A percentile compares a stretch with the other conserved stretches of the same genome.
Conservation (phyloP, 164 flowering plant genomes). For the Cinnamomum micranthum region DNA sequence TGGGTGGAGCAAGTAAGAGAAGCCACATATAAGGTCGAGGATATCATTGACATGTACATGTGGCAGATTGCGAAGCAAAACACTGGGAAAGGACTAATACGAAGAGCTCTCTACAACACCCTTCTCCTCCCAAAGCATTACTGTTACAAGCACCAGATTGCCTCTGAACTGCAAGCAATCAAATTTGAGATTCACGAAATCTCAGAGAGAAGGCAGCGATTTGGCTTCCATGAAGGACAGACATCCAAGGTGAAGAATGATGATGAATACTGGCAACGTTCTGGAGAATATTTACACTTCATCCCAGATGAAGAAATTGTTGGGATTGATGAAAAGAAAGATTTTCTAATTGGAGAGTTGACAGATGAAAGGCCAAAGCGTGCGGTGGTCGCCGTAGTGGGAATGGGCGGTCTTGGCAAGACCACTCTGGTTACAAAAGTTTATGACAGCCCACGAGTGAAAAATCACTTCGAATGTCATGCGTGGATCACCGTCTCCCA, state of each 20-base stretch:
- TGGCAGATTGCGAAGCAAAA: neutral
- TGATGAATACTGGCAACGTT: too few relatives aligned
- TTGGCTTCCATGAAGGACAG: too few relatives aligned
- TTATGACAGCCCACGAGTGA: slow-evolving; percentile 6
- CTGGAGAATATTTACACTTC: neutral
- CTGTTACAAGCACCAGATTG: neutral
- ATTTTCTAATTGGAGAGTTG: slow-evolving; percentile 27
- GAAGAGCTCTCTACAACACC: neutral
- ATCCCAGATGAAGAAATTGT: slow-evolving; percentile 17
- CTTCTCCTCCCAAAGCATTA: neutral
- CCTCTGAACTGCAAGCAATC: neutral
- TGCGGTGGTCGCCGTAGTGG: neutral
- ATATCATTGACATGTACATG: neutral
- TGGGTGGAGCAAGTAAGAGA: neutral
- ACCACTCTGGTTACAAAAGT: slow-evolving; percentile 16
- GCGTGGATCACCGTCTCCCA: slow-evolving; percentile 19
- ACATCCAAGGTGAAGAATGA: too few relatives aligned
- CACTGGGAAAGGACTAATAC: neutral
- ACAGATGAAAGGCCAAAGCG: neutral
- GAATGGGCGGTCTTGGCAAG: slow-evolving; percentile 24
- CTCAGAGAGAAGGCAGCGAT: neutral
- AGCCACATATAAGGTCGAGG: neutral
- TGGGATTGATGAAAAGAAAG: slow-evolving; percentile 34
- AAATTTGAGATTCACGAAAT: neutral
- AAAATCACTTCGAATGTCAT: slow-evolving; percentile 8